phyloP scores from a whole-genome alignment of 371 early-diverging fungal genomes.

The Mortierella sp. region DNA sequence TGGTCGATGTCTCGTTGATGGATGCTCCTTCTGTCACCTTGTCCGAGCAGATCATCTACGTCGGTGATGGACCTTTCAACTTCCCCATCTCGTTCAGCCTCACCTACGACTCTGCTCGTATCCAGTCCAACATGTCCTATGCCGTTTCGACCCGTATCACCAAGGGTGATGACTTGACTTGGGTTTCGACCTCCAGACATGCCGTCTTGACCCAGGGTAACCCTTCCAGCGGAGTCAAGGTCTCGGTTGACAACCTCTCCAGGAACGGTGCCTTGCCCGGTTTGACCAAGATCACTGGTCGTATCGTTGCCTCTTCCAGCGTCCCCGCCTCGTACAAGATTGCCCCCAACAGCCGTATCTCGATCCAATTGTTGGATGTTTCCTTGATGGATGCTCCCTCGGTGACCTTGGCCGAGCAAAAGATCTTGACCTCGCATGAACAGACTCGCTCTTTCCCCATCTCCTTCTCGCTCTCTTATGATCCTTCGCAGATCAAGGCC shows the following conservation, averaged over 20 bases:
- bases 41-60: constrained; percentile 14
- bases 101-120: constrained; percentile 5
- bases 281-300: constrained; percentile 11
- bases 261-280: background rate
- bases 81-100: constrained; percentile 33
- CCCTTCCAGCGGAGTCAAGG: constrained; percentile 7
- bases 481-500: constrained; percentile 15
- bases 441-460: constrained; percentile 17
- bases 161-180: constrained; percentile 8
- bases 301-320: background rate
- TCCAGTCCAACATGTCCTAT: constrained; percentile 1
- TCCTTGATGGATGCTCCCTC: constrained; percentile 32
- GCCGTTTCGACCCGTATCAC: background rate
- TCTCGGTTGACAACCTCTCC: constrained; percentile 10
- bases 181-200: constrained; percentile 22
- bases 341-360: constrained; percentile 20
- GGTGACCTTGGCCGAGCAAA: constrained; percentile 12
- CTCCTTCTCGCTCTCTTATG: constrained; percentile 15
- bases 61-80: background rate
- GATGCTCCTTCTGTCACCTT: constrained; percentile 28
- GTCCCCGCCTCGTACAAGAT: background rate
- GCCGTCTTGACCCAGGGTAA: constrained; percentile 17
- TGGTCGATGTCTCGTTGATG: constrained; percentile 32
- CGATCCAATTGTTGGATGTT: constrained; percentile 21
- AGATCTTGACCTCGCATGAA: background rate